Evolutionary conservation across 1,284 basidiomycete genomes (phyloP), one percentile per base, ranked within the genome.

Genomic region (Sphagnurus paluster): DNA sequence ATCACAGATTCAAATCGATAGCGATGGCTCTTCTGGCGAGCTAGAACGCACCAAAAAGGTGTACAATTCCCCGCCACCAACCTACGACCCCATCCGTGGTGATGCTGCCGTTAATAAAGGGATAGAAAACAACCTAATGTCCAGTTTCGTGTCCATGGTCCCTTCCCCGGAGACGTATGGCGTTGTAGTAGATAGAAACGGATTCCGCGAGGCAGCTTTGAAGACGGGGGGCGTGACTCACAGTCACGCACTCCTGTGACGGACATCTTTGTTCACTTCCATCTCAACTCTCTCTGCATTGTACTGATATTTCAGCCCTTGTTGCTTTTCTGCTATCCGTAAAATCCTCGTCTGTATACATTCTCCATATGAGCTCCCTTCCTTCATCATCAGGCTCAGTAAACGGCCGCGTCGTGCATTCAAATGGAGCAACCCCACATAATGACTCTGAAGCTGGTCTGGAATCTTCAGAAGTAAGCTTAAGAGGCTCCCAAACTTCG

Each of bases 101-200:
- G 49, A 58, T 6, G 59, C 54, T 13, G 77, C 81, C 8, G 58
- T 52, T 33, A 63, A 60, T 42, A 47, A 55, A 16, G 75, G 76
- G 5, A 56, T 79, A 30, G 58, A 48, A 24, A 74, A 80, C 54
- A 89, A 88, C 56, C 64, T 89, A 30, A 82, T 85, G 80, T 60
- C 65, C 16, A 60, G 67, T 33, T 88, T 82, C 56, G 82, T 88
- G 34, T 64, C 66, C 13, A 84, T 87, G 82, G 38, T 29, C 26
- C 44, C 46, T n/a, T 54, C 54, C n/a, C 58, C 53, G 23, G 60
- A 57, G 37, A 62, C 58, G 13, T 70, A 68, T 49, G 76, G 75
- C 10, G 57, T 63, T 29, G 71, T 76, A 41, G 57, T 72, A 60
- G 54, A 49, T 49, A 48, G 38, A 48, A 30, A 44, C 32, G 42